Base-by-base conservation (phyloP, 1,139 yeast species). In the Hanseniaspora sp. region DNA sequence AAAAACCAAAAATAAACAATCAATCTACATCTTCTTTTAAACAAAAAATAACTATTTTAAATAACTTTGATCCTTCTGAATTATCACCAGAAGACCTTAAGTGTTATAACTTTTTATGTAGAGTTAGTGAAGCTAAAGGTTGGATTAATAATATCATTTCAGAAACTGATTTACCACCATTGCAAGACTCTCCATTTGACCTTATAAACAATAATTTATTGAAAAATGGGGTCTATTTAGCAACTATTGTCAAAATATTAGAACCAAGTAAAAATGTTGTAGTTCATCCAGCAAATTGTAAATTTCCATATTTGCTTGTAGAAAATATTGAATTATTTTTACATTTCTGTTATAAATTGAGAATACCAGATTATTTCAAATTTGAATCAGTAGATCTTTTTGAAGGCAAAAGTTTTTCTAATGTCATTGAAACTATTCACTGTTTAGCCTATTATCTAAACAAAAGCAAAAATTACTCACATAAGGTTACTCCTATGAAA, bases 341-440 rank as follows among this genome's bases (percentile, higher is more conserved):
- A 66, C 75, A 79, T 31, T 77, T 92, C 56, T 71, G 87, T 41
- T 84, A 80, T 55, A 78, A 73, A 58, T 75, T 87, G 59, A 81
- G 80, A 37, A 80, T 92, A 60, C 98, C 98, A 0, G 94, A 82
- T 60, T 73, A 88, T 54, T 92, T 90, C 65, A 75, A 87, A 48
- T 92, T 92, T 65, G 97, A 90, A 65, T 75, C 90, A 56, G 88
- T 95, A 1, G 99, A 92, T 69, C 73, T 92, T 45, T 94, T 88
- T 68, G 97, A 92, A 65, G 85, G 86, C 62, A 90, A 88, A 63
- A 86, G 92, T 63, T 78, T 90, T 28, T 97, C 98, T 23, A 90
- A 87, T 64, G 97, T 94, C 28, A 85, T 94, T 68, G 90, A 88
- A 66, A 88, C 97, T 62, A 72, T 92, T 44, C 96, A 92, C 69